A percentile compares a stretch with the other conserved stretches of the same genome.
phyloP scores from a whole-genome alignment of 257 asterid genomes.

The Capsicum rhomboideum region DNA sequence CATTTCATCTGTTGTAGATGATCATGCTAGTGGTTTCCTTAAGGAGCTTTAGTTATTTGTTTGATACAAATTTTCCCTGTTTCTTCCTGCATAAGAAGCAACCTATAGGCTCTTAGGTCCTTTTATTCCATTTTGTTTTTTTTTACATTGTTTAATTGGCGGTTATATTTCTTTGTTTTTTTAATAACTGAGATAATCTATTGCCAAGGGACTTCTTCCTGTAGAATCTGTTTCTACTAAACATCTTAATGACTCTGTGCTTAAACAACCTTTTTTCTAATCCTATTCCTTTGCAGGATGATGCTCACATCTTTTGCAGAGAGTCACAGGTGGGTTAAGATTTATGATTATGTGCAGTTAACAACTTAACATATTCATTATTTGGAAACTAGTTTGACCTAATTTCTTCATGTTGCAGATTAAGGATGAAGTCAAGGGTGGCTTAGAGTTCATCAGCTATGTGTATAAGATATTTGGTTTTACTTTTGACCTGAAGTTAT shows the following conservation, averaged over 20 bases:
- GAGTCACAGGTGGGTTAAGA: conserved; percentile 70
- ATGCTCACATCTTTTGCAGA: conserved; percentile 98
- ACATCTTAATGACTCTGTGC: background rate
- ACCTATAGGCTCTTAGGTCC: background rate
- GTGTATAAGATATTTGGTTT: conserved; percentile 79
- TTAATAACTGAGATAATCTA: background rate
- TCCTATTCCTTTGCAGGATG: conserved; percentile 62
- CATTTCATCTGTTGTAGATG: background rate
- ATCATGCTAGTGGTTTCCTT: background rate
- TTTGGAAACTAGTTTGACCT: conserved; percentile 8
- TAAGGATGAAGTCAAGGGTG: conserved; percentile 93
- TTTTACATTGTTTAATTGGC: background rate
- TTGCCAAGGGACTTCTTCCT: background rate
- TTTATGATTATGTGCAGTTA: conserved; percentile 6
- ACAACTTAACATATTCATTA: background rate
- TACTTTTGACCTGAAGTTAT: conserved; percentile 88
- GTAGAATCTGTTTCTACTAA: background rate
- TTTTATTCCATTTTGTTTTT: background rate
- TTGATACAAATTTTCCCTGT: background rate
- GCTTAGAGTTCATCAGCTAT: conserved; percentile 66
- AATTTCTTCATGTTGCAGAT: conserved; percentile 38
- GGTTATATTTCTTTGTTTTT: background rate
- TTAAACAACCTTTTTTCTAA: conserved; percentile 9
- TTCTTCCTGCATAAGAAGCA: background rate
- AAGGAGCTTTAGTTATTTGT: background rate